Evolutionary conservation across 2,329 filamentous ascomycete species (phyloP), one percentile per base, ranked within the genome.

Genomic region (Bipolaris bicolor): DNA sequence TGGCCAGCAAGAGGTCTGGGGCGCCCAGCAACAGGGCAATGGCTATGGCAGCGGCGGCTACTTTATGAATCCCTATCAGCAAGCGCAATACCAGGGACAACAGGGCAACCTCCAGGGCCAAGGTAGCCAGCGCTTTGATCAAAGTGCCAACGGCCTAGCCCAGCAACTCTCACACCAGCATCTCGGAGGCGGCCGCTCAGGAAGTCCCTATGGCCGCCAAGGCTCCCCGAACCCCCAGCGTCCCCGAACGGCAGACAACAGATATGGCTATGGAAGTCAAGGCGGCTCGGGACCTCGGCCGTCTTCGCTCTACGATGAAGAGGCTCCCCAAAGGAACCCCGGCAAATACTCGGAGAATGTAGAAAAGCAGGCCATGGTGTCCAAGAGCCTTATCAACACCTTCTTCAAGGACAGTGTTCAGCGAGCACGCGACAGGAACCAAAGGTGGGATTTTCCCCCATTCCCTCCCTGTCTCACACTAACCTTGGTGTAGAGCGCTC

Each of bases 371-470:
- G 84, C 86, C 29, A 87, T 87, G 72, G 83, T 87, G 52, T 85
- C 86, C 45, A 87, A 88, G 70, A 83, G 87, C 66, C 77, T 88
- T 64, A 86, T 89, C 62, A 86, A 86, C 71, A 84, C 86, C 68
- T 98, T 98, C 82, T 99, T 98, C 86, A 96, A 96, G 79, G 94
- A 99, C 79, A 98, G 94, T 76, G 96, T 99, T 54, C 94, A 97
- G 82, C 88, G 95, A 69, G 95, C 95, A 49, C 87, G 94, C 67
- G 95, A 98, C 80, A 88, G 95, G 57, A 99, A 99, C 77, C 88
- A 96, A 78, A 90, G 93, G 93, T 96, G 80, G 68, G 84, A 75
- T 4, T n/a, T 15, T 7, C 6, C n/a, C 9, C 7, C 24, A 20
- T 5, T 29, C 24, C 50, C 20, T 9, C 3, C 11, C 5, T 39